Percentiles rank a stretch among this genome's conserved stretches.
Evolutionary conservation across 768 basidiomycete species (phyloP).

Genomic region (Leccinellum rugosiceps): DNA sequence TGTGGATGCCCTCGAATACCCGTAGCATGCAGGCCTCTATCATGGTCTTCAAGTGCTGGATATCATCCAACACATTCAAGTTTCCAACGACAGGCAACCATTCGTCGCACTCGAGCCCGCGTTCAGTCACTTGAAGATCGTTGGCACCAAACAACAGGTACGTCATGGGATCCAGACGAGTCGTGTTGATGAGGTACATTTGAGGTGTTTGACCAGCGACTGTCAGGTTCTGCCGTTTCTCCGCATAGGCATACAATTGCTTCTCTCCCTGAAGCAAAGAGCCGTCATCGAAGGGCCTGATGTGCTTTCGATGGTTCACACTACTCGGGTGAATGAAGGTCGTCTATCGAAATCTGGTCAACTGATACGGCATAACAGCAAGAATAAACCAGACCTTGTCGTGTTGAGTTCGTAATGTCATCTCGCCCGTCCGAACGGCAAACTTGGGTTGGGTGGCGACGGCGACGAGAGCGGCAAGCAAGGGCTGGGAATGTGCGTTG

Average conservation of each 20-base stretch:
- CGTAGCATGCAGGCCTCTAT: slow-evolving; percentile 85
- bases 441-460: slow-evolving; percentile 90
- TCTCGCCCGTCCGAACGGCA: slow-evolving; percentile 70
- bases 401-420: slow-evolving; percentile 65
- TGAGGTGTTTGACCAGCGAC: slow-evolving; percentile 44
- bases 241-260: slow-evolving; percentile 77
- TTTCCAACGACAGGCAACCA: slow-evolving; percentile 87
- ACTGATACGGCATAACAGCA: not conserved
- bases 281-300: slow-evolving; percentile 18
- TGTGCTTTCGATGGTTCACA: slow-evolving; percentile 71
- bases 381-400: slow-evolving; percentile 64
- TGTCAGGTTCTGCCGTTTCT: slow-evolving; percentile 79
- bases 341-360: slow-evolving; percentile 39
- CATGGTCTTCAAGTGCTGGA: slow-evolving; percentile 74
- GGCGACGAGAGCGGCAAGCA: slow-evolving; percentile 81
- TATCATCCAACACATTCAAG: slow-evolving; percentile 70
- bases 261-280: slow-evolving; percentile 44
- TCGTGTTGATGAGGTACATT: slow-evolving; percentile 76
- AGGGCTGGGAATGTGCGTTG: slow-evolving; percentile 70
- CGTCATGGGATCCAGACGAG: slow-evolving; percentile 81
- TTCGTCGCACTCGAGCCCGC: slow-evolving; percentile 81
- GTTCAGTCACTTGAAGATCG: slow-evolving; percentile 62
- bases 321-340: slow-evolving; percentile 83
- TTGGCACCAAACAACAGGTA: slow-evolving; percentile 92
- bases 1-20: slow-evolving; percentile 81